Evolutionary conservation across 2,329 filamentous ascomycete species (phyloP).

Genomic region (Chalaropsis ovoidea): DNA sequence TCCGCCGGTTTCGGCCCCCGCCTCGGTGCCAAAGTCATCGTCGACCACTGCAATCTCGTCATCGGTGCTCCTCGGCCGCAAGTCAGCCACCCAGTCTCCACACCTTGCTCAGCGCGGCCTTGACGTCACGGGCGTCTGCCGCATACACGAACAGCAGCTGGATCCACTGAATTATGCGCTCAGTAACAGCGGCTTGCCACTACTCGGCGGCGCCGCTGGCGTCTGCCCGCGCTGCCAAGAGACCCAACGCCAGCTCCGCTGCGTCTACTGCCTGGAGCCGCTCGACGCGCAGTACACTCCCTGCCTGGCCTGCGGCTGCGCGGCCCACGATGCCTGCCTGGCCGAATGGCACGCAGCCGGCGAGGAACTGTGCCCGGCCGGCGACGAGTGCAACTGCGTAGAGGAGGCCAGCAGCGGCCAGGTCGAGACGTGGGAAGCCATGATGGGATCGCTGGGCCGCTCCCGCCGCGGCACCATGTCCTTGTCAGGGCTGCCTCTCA

Average conservation of each 20-base stretch:
- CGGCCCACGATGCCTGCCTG: slow-evolving; percentile 49
- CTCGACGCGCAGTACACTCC: slow-evolving; percentile 50
- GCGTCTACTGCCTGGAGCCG: slow-evolving; percentile 53
- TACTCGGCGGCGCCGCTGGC: slow-evolving; percentile 41
- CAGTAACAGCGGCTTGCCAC: slow-evolving; percentile 32
- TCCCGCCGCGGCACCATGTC: slow-evolving; percentile 22
- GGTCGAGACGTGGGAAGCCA: slow-evolving; percentile 52
- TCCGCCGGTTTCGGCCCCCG: slow-evolving; percentile 27
- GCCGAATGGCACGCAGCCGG: slow-evolving; percentile 49
- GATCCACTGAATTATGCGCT: slow-evolving; percentile 44
- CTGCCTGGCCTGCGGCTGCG: slow-evolving; percentile 54
- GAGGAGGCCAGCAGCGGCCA: slow-evolving; percentile 47
- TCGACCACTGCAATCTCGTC: slow-evolving; percentile 42
- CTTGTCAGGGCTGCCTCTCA: slow-evolving; percentile 26
- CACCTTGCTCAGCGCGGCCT: slow-evolving; percentile 39
- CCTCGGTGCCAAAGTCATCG: slow-evolving; percentile 37
- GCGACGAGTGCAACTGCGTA: slow-evolving; percentile 54
- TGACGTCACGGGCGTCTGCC: slow-evolving; percentile 54
- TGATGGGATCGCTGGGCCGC: slow-evolving; percentile 36
- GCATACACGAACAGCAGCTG: slow-evolving; percentile 51
- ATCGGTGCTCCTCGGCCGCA: slow-evolving; percentile 29
- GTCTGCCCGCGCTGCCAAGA: slow-evolving; percentile 44
- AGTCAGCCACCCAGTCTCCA: slow-evolving; percentile 40
- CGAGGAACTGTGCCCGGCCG: slow-evolving; percentile 50
- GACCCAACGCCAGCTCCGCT: slow-evolving; percentile 48